Base-by-base conservation (phyloP, 768 basidiomycete species). In the Trametes elegans region DNA sequence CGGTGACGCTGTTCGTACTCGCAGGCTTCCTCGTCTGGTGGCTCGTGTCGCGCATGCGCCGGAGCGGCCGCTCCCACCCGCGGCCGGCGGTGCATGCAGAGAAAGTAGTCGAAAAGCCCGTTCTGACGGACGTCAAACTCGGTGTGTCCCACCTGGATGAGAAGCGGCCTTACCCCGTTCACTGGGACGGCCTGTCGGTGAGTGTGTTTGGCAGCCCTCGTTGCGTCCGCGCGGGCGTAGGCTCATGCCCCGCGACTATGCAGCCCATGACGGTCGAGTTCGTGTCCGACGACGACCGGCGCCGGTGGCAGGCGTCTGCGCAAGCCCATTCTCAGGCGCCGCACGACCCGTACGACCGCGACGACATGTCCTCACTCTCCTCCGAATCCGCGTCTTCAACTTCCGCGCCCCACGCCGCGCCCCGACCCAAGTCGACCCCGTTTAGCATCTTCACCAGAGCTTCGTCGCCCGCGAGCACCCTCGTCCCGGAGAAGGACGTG, bases 11-110 rank as follows among this genome's bases (percentile, higher is more conserved):
- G 19, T 13, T 49, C 8, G 4, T 26, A 5, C 8, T 43, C 9
- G 21, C 27, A 2, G 18, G 23, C 2, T 11, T 36, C 1, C 24
- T 43, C 23, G 3, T 36, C 7, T 52, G 50, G 50, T 42, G 40
- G 50, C 18, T 44, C 24, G 18, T 43, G 5, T 34, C 50, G n/a
- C 50, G 50, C 24, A n/a, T 52, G 2, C 50, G 50, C 7, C 50
- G 50, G 1, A 43, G 50, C 11, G n/a, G 50, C 3, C 34, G 50
- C 26, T 9, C 32, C 3, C n/a, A 5, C 0, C 41, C 50, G 21
- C 2, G 13, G 13, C 14, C 16, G 9, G 0, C 24, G 1, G 24
- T 35, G 8, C 9, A 3, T n/a, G 31, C 2, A 9, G 21, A 32
- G 13, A 4, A n/a, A 7, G 32, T 9, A 7, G 32, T 9, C 23